Base-by-base conservation (phyloP, 768 basidiomycete genomes). In the Lactarius sanguifluus region DNA sequence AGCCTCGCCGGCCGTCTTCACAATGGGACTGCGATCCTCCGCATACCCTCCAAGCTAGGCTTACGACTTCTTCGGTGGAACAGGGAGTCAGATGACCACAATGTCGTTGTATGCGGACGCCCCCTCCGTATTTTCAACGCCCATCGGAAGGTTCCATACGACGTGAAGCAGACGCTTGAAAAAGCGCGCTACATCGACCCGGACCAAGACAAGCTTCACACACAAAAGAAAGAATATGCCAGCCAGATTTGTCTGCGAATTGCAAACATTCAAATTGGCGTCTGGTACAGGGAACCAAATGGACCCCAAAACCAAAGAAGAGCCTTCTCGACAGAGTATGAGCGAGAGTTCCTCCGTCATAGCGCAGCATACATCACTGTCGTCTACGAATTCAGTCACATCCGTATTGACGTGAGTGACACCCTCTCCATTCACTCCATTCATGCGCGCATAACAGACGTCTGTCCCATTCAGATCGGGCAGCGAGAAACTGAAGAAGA, bases 281-380 rank as follows among this genome's bases (percentile, higher is more conserved):
- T 82, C 38, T 83, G 83, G 72, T 85, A 83, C 71, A 79, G 80
- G 23, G 63, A 66, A 5, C 61, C 71, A 16, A 56, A 66, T 57
- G 64, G 64, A 40, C 64, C 47, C 62, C 66, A 65, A n/a, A 67
- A 47, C 72, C 73, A 60, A 62, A 65, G 67, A 9, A 74, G 71
- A 3, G 71, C 65, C 2, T 93, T 89, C 73, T 91, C 90, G 0
- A 77, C 86, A 5, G 92, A 93, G 75, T 91, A 86, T 82, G 83
- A 89, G 62, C 76, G 80, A 47, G 77, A 84, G 47, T 86, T 84
- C 45, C 67, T 71, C 9, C 68, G 79, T 52, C 69, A 70, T 10
- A 81, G 84, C 41, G 79, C 81, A 41, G 88, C 82, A 0, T 81
- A 83, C 73, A 73, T 92, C 23, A 74, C 78, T 36, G 85, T 92